These are phyloP conservation scores for Conticribra weissflogii DNA, from an alignment of 108 stramenopile genomes.

Conservation along the genomic window DNA sequence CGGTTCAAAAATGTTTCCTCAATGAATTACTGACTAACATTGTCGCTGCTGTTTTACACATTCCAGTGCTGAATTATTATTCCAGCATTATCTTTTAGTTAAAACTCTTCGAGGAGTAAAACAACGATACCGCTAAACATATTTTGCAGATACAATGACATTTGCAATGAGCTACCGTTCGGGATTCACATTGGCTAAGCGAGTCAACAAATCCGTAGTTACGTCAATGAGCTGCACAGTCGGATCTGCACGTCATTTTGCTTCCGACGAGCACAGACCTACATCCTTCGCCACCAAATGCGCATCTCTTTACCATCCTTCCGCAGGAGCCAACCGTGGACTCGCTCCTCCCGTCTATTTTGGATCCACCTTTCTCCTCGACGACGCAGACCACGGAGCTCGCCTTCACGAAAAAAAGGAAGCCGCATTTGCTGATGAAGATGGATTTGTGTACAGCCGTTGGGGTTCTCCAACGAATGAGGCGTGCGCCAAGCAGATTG, in stretches of 20 bases:
- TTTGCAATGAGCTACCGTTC: constrained; percentile 15
- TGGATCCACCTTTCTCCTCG: constrained; percentile 53
- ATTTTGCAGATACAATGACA: constrained; percentile 4
- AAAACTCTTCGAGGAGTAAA: too few species aligned
- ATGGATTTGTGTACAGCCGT: constrained; percentile 57
- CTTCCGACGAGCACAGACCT: constrained; percentile 27
- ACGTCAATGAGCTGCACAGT: neutral
- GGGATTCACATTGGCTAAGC: constrained; percentile 1
- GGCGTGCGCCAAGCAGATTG: constrained; percentile 56
- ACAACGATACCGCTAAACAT: too few species aligned
- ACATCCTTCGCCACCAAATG: constrained; percentile 62
- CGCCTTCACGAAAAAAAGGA: constrained; percentile 60
- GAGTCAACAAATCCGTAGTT: constrained; percentile 11
- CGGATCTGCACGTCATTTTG: constrained; percentile 14
- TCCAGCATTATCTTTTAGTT: too few species aligned
- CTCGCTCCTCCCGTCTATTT: constrained; percentile 59
- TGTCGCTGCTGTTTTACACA: too few species aligned
- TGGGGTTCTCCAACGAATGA: constrained; percentile 63
- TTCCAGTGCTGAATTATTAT: too few species aligned
- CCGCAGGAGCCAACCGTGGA: constrained; percentile 45
- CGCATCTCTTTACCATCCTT: constrained; percentile 53
- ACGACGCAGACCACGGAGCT: constrained; percentile 60
- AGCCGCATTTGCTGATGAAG: constrained; percentile 53
- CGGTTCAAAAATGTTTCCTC: too few species aligned
- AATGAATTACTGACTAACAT: too few species aligned